A percentile compares a stretch with the other conserved stretches of the same genome.
phyloP scores from a whole-genome alignment of 768 basidiomycete genomes.

The Boletus fagicola region DNA sequence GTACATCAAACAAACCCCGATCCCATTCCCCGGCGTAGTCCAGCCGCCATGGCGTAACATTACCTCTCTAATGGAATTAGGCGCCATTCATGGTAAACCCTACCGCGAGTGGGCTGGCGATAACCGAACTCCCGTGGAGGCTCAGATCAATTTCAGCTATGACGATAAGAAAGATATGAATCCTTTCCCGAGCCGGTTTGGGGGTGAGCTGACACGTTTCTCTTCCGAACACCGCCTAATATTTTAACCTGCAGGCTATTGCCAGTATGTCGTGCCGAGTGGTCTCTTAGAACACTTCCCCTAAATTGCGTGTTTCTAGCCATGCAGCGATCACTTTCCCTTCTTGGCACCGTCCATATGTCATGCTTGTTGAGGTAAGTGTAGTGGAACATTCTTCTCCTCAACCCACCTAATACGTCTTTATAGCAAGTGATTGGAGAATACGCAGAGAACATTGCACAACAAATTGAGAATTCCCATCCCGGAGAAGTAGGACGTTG shows the following conservation, averaged over 20 bases:
- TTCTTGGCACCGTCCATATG: slow-evolving; percentile 30
- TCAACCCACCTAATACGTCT: neutral
- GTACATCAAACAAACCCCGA: slow-evolving; percentile 11
- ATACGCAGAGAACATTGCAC: slow-evolving; percentile 23
- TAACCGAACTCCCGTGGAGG: slow-evolving; percentile 14
- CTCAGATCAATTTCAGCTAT: slow-evolving; percentile 16
- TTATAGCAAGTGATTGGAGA: slow-evolving; percentile 30
- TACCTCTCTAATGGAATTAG: slow-evolving; percentile 25
- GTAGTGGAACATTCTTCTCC: neutral
- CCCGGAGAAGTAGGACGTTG: slow-evolving; percentile 19
- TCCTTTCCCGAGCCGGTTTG: slow-evolving; percentile 28
- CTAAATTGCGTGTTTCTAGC: slow-evolving; percentile 5
- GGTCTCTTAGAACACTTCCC: neutral
- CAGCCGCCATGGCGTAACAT: slow-evolving; percentile 8
- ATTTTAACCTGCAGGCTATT: slow-evolving; percentile 19
- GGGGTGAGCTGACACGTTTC: slow-evolving; percentile 15
- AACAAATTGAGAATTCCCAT: slow-evolving; percentile 23
- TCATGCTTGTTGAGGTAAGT: slow-evolving; percentile 28
- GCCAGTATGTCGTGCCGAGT: slow-evolving; percentile 20
- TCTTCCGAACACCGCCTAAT: neutral
- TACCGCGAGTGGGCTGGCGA: slow-evolving; percentile 28
- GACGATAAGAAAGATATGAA: slow-evolving; percentile 25
- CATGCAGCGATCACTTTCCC: slow-evolving; percentile 23
- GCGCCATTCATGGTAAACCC: slow-evolving; percentile 25
- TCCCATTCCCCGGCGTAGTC: slow-evolving; percentile 14